Evolutionary conservation across 2,329 filamentous ascomycete genomes (phyloP).

Genomic region (Epichloe gansuensis): DNA sequence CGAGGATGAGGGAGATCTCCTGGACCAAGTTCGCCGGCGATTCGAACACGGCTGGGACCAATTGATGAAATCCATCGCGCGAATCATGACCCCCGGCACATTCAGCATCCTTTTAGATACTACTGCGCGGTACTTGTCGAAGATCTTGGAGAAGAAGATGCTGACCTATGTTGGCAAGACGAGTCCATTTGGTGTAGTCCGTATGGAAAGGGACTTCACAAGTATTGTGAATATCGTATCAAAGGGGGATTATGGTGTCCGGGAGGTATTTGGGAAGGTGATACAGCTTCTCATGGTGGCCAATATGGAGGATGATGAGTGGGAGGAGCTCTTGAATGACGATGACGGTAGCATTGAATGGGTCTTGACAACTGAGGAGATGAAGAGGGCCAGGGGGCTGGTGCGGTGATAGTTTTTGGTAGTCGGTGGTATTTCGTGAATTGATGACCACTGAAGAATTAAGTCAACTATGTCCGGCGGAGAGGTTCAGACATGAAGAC

Average conservation of each 20-base stretch:
- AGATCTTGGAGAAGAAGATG: conserved; percentile 75
- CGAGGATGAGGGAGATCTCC: conserved; percentile 37
- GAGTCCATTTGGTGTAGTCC: conserved; percentile 68
- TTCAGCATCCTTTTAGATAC: conserved; percentile 64
- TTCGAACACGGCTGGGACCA: conserved; percentile 81
- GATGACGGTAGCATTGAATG: conserved; percentile 55
- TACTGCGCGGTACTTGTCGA: conserved; percentile 62
- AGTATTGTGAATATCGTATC: conserved; percentile 58
- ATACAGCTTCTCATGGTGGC: conserved; percentile 74
- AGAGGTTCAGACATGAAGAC: neutral
- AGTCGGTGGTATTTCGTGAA: neutral
- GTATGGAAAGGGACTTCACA: conserved; percentile 73
- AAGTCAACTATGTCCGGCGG: too few relatives aligned
- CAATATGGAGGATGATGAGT: conserved; percentile 94
- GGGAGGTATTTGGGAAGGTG: conserved; percentile 65
- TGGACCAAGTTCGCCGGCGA: conserved; percentile 61
- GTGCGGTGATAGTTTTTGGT: conserved; percentile 23
- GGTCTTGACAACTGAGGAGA: conserved; percentile 62
- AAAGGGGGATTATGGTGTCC: conserved; percentile 60
- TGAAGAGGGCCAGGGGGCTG: conserved; percentile 56
- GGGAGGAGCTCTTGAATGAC: conserved; percentile 55
- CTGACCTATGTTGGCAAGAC: conserved; percentile 68
- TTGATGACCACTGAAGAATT: too few relatives aligned
- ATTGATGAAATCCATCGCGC: conserved; percentile 70
- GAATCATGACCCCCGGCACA: conserved; percentile 66